phyloP scores from a whole-genome alignment of 1,284 basidiomycete genomes.

The Marasmius sp. region DNA sequence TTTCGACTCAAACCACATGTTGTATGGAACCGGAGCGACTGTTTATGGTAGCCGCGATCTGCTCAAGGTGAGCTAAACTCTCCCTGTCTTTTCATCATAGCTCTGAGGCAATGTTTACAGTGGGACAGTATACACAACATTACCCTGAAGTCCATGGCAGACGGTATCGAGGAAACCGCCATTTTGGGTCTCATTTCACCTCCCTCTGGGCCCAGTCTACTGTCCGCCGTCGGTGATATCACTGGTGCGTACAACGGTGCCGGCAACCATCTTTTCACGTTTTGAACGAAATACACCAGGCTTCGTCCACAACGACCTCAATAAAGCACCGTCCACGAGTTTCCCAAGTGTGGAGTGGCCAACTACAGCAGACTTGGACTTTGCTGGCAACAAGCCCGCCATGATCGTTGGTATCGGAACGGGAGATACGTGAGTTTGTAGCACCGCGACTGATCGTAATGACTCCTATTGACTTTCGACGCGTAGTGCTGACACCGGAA shows the following conservation, averaged over 20 bases:
- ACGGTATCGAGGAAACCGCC: constrained; percentile 65
- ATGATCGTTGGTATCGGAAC: constrained; percentile 54
- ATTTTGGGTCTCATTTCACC: constrained; percentile 31
- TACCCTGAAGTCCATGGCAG: constrained; percentile 56
- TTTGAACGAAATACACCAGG: constrained; percentile 25
- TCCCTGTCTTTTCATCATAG: background rate
- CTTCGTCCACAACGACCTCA: constrained; percentile 52
- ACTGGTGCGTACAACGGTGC: constrained; percentile 35
- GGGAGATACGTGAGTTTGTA: constrained; percentile 35
- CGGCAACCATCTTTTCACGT: too few relatives aligned
- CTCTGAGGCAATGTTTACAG: background rate
- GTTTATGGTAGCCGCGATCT: constrained; percentile 59
- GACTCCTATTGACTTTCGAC: background rate
- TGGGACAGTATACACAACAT: constrained; percentile 54
- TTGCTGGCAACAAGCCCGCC: constrained; percentile 52
- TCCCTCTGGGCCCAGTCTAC: constrained; percentile 43
- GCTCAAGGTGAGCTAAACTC: constrained; percentile 25
- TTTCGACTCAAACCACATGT: constrained; percentile 50
- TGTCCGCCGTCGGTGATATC: constrained; percentile 61
- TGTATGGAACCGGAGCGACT: constrained; percentile 59
- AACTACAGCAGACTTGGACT: constrained; percentile 55
- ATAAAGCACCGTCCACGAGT: constrained; percentile 37
- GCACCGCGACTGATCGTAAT: background rate
- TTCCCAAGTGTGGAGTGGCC: constrained; percentile 53
- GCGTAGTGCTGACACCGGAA: constrained; percentile 27